Percentiles rank a stretch among this genome's conserved stretches.
These are phyloP conservation scores for Suhomyces atakaporum DNA, from an alignment of 1,139 yeast species.

Conservation along the genomic window DNA sequence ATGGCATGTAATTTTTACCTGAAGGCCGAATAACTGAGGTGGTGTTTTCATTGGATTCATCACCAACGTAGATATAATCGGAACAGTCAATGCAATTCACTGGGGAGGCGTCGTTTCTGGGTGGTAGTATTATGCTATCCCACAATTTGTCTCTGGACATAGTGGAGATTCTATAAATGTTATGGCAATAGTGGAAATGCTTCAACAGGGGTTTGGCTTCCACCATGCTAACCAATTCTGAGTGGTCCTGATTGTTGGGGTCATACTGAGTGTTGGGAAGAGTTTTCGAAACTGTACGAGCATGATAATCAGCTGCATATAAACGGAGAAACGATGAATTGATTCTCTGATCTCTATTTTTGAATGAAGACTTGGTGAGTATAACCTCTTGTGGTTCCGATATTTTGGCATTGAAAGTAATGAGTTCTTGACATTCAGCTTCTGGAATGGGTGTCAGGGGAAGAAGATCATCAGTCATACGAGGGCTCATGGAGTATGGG, in stretches of 20 bases:
- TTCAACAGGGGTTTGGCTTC: slow-evolving; percentile 22
- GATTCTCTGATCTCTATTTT: slow-evolving; percentile 48
- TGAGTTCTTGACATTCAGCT: slow-evolving; percentile 9
- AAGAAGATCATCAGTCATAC: slow-evolving; percentile 28
- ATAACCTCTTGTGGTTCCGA: slow-evolving; percentile 3
- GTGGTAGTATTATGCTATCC: slow-evolving; percentile 49
- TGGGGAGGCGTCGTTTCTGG: slow-evolving; percentile 45
- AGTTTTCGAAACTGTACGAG: slow-evolving; percentile 29
- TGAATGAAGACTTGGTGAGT: slow-evolving; percentile 19
- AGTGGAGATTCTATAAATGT: slow-evolving; percentile 36
- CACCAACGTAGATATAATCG: slow-evolving; percentile 24
- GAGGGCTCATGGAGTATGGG: slow-evolving; percentile 18
- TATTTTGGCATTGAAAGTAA: slow-evolving; percentile 8
- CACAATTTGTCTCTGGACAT: slow-evolving; percentile 49
- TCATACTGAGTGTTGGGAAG: slow-evolving; percentile 34
- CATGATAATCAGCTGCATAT: slow-evolving; percentile 48
- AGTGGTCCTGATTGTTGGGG: slow-evolving; percentile 25
- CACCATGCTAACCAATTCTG: slow-evolving; percentile 14
- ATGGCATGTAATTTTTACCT: slow-evolving; percentile 33
- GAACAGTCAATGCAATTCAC: slow-evolving; percentile 24
- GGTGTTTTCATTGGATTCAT: slow-evolving; percentile 5
- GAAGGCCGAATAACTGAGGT: slow-evolving; percentile 13
- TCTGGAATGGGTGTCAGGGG: slow-evolving; percentile 1
- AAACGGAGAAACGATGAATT: slow-evolving; percentile 47
- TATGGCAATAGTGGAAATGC: slow-evolving; percentile 30